Base-by-base conservation (phyloP, 176 grass and related monocot genomes). In the Juncus inflexus region DNA sequence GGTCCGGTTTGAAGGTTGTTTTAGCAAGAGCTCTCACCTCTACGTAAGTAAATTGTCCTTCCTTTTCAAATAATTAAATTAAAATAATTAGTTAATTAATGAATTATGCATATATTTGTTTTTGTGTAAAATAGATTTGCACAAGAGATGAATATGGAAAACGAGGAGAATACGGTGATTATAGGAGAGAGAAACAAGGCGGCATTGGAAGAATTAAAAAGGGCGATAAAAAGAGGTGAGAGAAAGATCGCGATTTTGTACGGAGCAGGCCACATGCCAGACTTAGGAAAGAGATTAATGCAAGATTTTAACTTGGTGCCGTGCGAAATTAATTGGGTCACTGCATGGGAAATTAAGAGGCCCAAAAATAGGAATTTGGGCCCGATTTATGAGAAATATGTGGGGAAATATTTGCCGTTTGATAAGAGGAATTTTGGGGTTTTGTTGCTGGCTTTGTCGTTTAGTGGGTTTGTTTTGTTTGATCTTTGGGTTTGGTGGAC, bases 401-500 rank as follows among this genome's bases (percentile, higher is more conserved):
- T 86, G 12, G 72, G 14, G 41, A 74, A 76, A 43, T 82, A 82
- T 55, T 52, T 89, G 56, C 92, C 92, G 3, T 84, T 97, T 50
- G 63, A 83, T 66, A 86, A 86, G 77, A 82, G 66, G 50, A 52
- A 79, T 65, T 86, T 79, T 13, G 76, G 85, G 50, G 76, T 87
- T 57, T 86, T 66, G 15, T 81, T 87, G 40, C 83, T 80, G 82
- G 84, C 84, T 74, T 85, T 67, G 69, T 95, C 9, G 85, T 91
- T 88, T 12, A 91, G 84, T 73, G 69, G 75, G 42, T 59, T 97
- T 58, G 82, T 97, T 0, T 83, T 86, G 0, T 55, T 97, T 58
- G 92, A 91, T 79, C 85, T 97, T 67, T 97, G 82, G 80, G 83
- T 97, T 62, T 97, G 92, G 92, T 88, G 85, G 82, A 83, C 77